A percentile compares a stretch with the other conserved stretches of the same genome.
These are phyloP conservation scores for Hyphodiscus sp. DNA, from an alignment of 2,329 filamentous ascomycete genomes.

Conservation along the genomic window DNA sequence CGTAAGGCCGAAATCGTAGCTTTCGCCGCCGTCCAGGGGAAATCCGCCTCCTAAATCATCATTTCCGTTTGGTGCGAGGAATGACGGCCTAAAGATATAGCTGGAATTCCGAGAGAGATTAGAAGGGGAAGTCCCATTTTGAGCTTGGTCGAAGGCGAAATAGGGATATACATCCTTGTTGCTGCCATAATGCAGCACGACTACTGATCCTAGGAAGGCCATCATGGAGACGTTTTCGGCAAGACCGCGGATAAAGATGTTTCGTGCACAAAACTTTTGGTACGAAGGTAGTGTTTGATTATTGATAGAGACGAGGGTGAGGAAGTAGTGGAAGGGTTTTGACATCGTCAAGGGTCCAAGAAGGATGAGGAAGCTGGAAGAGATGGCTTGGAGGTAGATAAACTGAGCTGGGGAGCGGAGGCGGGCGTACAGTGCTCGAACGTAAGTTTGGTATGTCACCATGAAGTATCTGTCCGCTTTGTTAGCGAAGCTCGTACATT, in stretches of 20 bases:
- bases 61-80: neutral
- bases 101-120: slow-evolving; percentile 2
- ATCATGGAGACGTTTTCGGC: slow-evolving; percentile 64
- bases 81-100: too few species aligned
- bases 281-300: slow-evolving; percentile 56
- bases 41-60: neutral
- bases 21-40: slow-evolving; percentile 26
- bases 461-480: slow-evolving; percentile 45
- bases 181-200: slow-evolving; percentile 59
- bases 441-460: slow-evolving; percentile 66
- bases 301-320: slow-evolving; percentile 48
- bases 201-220: slow-evolving; percentile 58
- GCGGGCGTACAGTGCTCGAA: slow-evolving; percentile 61
- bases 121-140: neutral
- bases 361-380: slow-evolving; percentile 56
- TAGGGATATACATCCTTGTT: slow-evolving; percentile 66
- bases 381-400: slow-evolving; percentile 57
- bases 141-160: slow-evolving; percentile 52
- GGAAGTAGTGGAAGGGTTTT: slow-evolving; percentile 46
- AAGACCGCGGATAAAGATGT: slow-evolving; percentile 61
- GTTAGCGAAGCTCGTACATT: slow-evolving; percentile 2
- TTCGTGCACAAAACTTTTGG: slow-evolving; percentile 59
- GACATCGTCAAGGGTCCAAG: slow-evolving; percentile 60
- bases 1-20: slow-evolving; percentile 57
- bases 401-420: slow-evolving; percentile 60